Base-by-base conservation (phyloP, 306 rosid genomes). In the Geum urbanum region DNA sequence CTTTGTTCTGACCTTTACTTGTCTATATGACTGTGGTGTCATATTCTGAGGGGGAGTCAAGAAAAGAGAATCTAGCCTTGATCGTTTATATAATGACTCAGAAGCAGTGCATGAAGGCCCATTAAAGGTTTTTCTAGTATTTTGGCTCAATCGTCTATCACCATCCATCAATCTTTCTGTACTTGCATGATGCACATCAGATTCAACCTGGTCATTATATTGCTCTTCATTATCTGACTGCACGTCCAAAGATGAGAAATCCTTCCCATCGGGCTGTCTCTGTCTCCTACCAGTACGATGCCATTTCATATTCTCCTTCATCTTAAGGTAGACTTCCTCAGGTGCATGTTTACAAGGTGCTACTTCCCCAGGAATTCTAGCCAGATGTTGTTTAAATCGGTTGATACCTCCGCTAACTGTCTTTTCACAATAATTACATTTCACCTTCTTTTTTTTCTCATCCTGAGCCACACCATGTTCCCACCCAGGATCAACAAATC, bases 291-390 rank as follows among this genome's bases (percentile, higher is more conserved):
- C 98, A 56, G 96, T 90, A 70, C 98, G 96, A 76, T 94, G 98
- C 98, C 97, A 90, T 83, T 90, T 94, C 98, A 94, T 94, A 77
- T 94, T 94, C 67, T 92, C 98, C 82, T 92, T 92, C 53, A 92
- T 92, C 78, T 79, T 88, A 41, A 82, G 81, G 82, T 81, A 90
- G 49, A 92, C 98, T 49, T 90, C 97, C 63, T 90, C 97, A 20
- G 98, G 98, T 60, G 96, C 97, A 76, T 82, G 86, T 79, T 86
- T 92, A 79, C 98, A 90, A 51, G 98, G 94, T 62, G 98, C 98
- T 56, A 92, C 98, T 81, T 92, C 98, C 41, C 98, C 98, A 60
- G 98, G 98, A 84, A 92, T 90, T 79, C 97, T 88, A 66, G 98
- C 98, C 68, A 92, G 76, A 83, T 92, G 98, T 72, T 92, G 98